These are phyloP conservation scores for Leccinum subrobustum DNA, from an alignment of 1,284 basidiomycete species.

Conservation along the genomic window DNA sequence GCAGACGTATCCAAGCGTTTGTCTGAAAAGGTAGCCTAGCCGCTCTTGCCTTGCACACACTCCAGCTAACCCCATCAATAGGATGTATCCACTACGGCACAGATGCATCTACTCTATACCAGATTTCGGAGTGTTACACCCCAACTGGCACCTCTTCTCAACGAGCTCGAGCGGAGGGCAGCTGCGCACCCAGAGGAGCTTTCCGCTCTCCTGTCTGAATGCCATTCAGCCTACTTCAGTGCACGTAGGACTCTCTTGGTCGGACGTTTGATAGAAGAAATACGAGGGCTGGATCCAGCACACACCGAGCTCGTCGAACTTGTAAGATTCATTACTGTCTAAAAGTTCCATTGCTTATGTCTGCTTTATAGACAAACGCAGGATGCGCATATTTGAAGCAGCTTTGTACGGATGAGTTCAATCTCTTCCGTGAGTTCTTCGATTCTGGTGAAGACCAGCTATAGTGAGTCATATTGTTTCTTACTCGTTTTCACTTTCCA, in stretches of 20 bases:
- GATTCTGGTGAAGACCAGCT: conserved; percentile 78
- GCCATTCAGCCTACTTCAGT: conserved; percentile 79
- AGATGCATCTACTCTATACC: conserved; percentile 84
- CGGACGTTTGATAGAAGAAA: conserved; percentile 73
- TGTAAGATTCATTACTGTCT: conserved; percentile 41
- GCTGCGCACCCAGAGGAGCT: conserved; percentile 74
- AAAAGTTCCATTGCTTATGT: neutral
- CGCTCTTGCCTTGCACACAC: neutral
- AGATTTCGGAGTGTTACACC: conserved; percentile 76
- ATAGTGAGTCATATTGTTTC: conserved; percentile 61
- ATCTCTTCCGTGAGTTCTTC: conserved; percentile 83
- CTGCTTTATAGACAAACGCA: conserved; percentile 63
- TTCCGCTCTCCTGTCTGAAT: conserved; percentile 75
- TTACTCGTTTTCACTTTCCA: neutral
- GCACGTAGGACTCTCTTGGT: conserved; percentile 71
- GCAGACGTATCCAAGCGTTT: conserved; percentile 73
- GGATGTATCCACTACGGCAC: conserved; percentile 81
- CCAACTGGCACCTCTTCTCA: conserved; percentile 73
- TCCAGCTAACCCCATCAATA: conserved; percentile 28
- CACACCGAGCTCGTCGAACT: conserved; percentile 83
- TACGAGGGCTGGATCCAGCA: conserved; percentile 75
- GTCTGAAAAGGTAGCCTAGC: conserved; percentile 60
- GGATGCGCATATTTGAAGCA: conserved; percentile 91
- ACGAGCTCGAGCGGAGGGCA: conserved; percentile 81
- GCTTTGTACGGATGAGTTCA: conserved; percentile 85